Evolutionary conservation across 2,329 filamentous ascomycete genomes (phyloP), one percentile per base, ranked within the genome.

Genomic region (Colletotrichum sp.): DNA sequence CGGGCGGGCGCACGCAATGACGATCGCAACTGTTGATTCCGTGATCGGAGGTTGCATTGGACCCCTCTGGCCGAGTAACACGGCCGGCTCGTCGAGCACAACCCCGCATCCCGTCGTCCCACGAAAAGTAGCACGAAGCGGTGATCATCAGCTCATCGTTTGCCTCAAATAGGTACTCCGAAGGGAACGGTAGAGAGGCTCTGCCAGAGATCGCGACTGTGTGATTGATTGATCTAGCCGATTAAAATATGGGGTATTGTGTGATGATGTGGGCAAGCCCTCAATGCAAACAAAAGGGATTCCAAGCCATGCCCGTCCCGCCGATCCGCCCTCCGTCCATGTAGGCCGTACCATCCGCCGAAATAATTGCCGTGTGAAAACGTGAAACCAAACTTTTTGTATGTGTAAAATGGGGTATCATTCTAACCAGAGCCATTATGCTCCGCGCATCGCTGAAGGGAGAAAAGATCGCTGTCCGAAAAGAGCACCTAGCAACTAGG

Each of bases 381-480:
- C 18, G 36, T 18, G 16, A 24, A 55, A 12, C 39, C 59, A 28
- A 67, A 66, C 44, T 69, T 73, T 76, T 69, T 63, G 28, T 34
- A 57, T n/a, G 6, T 62, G 55, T 62, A 59, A 62, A 60, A 52
- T 26, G 44, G 73, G 74, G 74, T 76, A 76, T 76, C 74, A 76
- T 74, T 76, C 74, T 76, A 76, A 76, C 34, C 34, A 62, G 59
- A 76, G 70, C 65, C 36, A 21, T 18, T 15, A 15, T 52, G 59
- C 70, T 60, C 64, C 36, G 64, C 34, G 59, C 32, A 39, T 69
- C 64, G 59, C 70, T 65, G 59, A 49, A 68, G 39, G 44, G 49
- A 62, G 71, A 72, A 63, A 44, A 26, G 18, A 57, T 12, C 52
- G 44, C 32, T 10, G 21, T 39, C 16, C 21, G 8, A 44, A 24